phyloP scores from a whole-genome alignment of 2,329 filamentous ascomycete genomes.

The Ophidiomyces ophidiicola region DNA sequence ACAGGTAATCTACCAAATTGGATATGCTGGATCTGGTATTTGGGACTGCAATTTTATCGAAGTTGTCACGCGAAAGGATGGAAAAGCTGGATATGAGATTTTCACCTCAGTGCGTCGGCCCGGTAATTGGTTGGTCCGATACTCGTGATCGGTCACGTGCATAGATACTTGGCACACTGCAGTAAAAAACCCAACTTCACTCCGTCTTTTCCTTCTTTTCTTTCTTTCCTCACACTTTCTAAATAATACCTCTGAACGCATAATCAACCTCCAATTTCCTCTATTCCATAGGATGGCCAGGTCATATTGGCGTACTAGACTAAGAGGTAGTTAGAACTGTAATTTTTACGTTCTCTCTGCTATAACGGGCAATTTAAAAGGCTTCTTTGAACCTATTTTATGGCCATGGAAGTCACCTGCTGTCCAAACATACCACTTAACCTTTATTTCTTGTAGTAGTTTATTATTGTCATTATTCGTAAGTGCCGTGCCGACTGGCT shows the following conservation, averaged over 20 bases:
- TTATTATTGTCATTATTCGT: no score
- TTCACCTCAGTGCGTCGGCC: no score
- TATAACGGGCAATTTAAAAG: constrained; percentile 21
- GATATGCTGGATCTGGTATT: no score
- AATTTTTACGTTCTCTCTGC: constrained; percentile 11
- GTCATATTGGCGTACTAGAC: constrained; percentile 41
- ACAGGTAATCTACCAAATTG: no score
- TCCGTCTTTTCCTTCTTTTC: not conserved
- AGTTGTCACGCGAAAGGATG: no score
- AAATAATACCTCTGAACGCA: constrained; percentile 31
- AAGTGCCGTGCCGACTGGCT: no score
- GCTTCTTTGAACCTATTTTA: constrained; percentile 22
- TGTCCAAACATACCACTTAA: constrained; percentile 27
- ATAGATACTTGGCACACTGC: not conserved
- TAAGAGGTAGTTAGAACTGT: constrained; percentile 16
- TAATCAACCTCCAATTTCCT: constrained; percentile 38
- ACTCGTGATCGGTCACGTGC: constrained; percentile 2
- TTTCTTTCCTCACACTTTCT: constrained; percentile 28
- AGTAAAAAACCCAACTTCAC: constrained; percentile 2
- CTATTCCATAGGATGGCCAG: constrained; percentile 32
- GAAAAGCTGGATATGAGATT: no score
- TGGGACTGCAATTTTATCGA: no score
- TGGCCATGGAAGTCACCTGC: constrained; percentile 26
- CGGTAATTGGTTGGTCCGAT: no score
- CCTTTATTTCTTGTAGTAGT: no score